Conservation (phyloP, 805 yeast species). For the Sugiyamaella smithiae region DNA sequence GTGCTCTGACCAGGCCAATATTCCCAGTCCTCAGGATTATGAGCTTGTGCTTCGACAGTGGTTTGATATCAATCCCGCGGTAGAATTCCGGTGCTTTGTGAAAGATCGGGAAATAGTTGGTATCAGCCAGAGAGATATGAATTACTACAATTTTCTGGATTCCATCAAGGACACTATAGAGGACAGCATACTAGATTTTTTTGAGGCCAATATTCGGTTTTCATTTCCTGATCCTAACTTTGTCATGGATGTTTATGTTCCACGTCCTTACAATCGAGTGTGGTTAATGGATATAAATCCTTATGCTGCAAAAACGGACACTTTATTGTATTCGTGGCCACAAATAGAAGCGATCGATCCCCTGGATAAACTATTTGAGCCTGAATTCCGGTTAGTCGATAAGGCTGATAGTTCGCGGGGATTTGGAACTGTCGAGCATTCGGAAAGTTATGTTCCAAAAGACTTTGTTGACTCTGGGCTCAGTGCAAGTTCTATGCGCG, state of each 20-base stretch:
- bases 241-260: slow-evolving; percentile 80
- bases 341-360: slow-evolving; percentile 50
- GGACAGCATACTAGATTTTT: slow-evolving; percentile 52
- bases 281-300: slow-evolving; percentile 86
- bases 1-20: slow-evolving; percentile 21
- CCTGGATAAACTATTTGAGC: slow-evolving; percentile 28
- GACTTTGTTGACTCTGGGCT: slow-evolving; percentile 85
- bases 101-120: slow-evolving; percentile 62
- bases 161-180: slow-evolving; percentile 49
- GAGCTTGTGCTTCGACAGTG: slow-evolving; percentile 81
- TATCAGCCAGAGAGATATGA: slow-evolving; percentile 81
- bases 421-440: slow-evolving; percentile 76
- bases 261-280: slow-evolving; percentile 64
- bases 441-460: slow-evolving; percentile 87
- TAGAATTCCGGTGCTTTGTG: slow-evolving; percentile 88
- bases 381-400: slow-evolving; percentile 59
- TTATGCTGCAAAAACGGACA: slow-evolving; percentile 71
- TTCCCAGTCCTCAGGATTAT: slow-evolving; percentile 28
- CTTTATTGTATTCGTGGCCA: slow-evolving; percentile 79
- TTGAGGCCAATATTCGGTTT: slow-evolving; percentile 45
- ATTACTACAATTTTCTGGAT: slow-evolving; percentile 69
- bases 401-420: slow-evolving; percentile 63
- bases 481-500: slow-evolving; percentile 25
- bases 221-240: slow-evolving; percentile 55
- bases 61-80: slow-evolving; percentile 79